These are phyloP conservation scores for Corylus americana DNA, from an alignment of 306 rosid genomes.

Conservation along the genomic window DNA sequence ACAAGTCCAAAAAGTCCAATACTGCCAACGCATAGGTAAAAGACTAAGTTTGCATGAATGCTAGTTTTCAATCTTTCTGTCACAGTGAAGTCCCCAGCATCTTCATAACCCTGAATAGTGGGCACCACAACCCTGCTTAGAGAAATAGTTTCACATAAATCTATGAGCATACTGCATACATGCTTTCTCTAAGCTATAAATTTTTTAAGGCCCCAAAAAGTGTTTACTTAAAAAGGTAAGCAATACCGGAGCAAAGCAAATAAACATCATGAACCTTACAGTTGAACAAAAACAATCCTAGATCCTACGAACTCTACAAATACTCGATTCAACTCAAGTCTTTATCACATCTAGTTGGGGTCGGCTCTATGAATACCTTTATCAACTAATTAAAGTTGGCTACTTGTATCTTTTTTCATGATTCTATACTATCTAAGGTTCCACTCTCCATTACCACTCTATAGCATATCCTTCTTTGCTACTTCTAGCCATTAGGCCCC, in stretches of 20 bases:
- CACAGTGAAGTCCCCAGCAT: constrained; percentile 91
- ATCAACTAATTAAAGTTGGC: neutral
- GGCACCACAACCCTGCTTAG: constrained; percentile 97
- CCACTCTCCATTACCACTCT: neutral
- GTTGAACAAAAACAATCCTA: neutral
- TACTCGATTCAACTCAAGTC: neutral
- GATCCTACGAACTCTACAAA: neutral
- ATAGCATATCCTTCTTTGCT: too few species aligned
- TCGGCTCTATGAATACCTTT: neutral
- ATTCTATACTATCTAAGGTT: neutral
- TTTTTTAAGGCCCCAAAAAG: neutral
- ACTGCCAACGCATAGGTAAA: constrained; percentile 66
- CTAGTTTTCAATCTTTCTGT: constrained; percentile 84
- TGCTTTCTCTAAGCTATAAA: neutral
- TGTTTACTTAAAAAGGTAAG: neutral
- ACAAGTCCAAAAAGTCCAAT: constrained; percentile 71
- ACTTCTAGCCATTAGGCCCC: neutral
- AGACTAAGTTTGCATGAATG: constrained; percentile 71
- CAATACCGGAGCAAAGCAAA: neutral
- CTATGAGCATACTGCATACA: constrained; percentile 47
- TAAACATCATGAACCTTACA: neutral
- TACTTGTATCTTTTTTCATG: neutral
- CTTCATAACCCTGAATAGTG: constrained; percentile 98
- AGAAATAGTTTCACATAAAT: constrained; percentile 47
- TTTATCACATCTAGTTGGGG: neutral